Evolutionary conservation across 306 rosid species (phyloP), one percentile per base, ranked within the genome.

Genomic region (Cucumis hystrix): DNA sequence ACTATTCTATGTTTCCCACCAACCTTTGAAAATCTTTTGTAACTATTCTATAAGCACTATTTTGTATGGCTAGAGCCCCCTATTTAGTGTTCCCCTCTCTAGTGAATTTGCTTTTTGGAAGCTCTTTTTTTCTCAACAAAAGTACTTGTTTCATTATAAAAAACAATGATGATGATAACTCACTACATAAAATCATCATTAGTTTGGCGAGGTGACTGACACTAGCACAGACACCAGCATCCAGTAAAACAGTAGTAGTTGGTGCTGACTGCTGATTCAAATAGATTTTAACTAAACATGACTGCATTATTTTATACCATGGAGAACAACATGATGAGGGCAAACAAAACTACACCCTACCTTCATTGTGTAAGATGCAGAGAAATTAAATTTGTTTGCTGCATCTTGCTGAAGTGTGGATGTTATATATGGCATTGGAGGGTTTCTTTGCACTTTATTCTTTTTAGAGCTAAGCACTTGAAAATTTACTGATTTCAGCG

Each of bases 351-450:
- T 62, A n/a, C 49, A 33, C 9, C 77, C 76, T 76, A 92, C 99
- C 99, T 82, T 91, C 97, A 95, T 95, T 78, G 97, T 92, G 77
- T 86, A 79, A 66, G 85, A 58, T 33, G 99, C 87, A 6, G 89
- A 37, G 86, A 90, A 91, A 83, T 91, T 86, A 74, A 86, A 88
- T 82, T 87, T 95, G 85, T 89, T 92, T 16, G 92, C 97, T 17
- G 98, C 97, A 88, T 95, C 99, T 82, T 95, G 99, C 86, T 95
- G 99, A 86, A 95, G 98, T 47, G 99, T 90, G 5, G 99, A 95
- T 85, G 99, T 91, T 87, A 95, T 91, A 80, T 80, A 92, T 61
- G 99, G 99, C 30, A 90, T 86, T 4, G 99, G 98, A 82, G 99
- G 96, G 79, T 95, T 95, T 86, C 83, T 92, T 85, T 85, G 82